Percentiles rank a stretch among this genome's conserved stretches.
Evolutionary conservation across 306 rosid species (phyloP).

Genomic region (Acacia confusa): DNA sequence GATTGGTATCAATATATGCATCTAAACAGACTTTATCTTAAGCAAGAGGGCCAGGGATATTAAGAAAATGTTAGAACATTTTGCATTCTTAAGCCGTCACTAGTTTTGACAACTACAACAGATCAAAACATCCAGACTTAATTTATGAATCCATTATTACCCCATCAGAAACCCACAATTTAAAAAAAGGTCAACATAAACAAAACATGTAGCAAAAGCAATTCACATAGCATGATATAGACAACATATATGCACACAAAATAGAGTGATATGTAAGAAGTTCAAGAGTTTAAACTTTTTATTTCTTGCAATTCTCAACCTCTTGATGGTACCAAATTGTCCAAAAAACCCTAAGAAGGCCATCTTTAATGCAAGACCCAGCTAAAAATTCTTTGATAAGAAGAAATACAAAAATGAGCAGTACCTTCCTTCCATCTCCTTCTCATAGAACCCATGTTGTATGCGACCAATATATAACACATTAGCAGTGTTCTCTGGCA

Average conservation of each 20-base stretch:
- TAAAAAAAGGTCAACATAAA: neutral
- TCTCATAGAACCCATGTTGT: slow-evolving; percentile 81
- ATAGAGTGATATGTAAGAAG: neutral
- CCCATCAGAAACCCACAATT: neutral
- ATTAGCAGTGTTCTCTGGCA: slow-evolving; percentile 43
- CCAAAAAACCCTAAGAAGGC: slow-evolving; percentile 60
- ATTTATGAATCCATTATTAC: neutral
- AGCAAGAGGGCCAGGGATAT: neutral
- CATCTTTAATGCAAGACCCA: neutral
- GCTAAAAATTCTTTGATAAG: neutral
- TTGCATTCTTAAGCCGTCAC: neutral
- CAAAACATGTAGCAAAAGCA: neutral
- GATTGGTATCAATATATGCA: neutral
- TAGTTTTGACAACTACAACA: neutral
- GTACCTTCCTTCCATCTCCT: slow-evolving; percentile 89
- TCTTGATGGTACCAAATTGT: slow-evolving; percentile 71
- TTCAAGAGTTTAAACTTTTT: slow-evolving; percentile 49
- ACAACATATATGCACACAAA: neutral
- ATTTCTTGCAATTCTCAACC: slow-evolving; percentile 71
- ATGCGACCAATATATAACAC: slow-evolving; percentile 68
- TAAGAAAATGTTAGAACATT: neutral
- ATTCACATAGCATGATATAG: neutral
- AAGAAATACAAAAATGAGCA: neutral
- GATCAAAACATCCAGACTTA: neutral
- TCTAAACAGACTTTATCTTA: neutral